Base-by-base conservation (phyloP, 805 yeast genomes). In the Jamesozyma gamospora region DNA sequence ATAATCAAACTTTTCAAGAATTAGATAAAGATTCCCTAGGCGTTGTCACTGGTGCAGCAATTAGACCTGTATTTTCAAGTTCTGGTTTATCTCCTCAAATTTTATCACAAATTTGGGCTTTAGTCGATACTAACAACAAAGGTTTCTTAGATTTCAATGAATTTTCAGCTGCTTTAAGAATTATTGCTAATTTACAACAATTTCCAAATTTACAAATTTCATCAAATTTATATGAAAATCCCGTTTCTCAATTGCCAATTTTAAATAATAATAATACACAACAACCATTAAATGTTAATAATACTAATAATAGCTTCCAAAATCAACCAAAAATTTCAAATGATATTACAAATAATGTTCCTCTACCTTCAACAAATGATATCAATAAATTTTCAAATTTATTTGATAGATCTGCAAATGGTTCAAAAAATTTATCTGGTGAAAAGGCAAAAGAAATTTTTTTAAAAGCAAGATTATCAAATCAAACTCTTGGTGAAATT, bases 61-160 rank as follows among this genome's bases (percentile, higher is more conserved):
- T 95, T 11, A 75, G 92, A 48, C 71, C 85, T 11, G 69, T 94
- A 6, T 77, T 92, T 47, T 95, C 87, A 51, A 82, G 82, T 43
- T 79, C 94, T 3, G 94, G 94, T 1, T 69, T 92, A 35, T 78
- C 92, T 5, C 80, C 94, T 3, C 68, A 78, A 14, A 65, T 74
- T 25, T 68, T 92, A 28, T 95, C 96, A 9, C 92, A 87, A 61
- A 79, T 92, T 46, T 92, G 98, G 98, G 88, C 83, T 59, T 58
- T 82, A 28, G 87, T 95, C n/a, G 99, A 92, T 63, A 72, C 75
- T n/a, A 79, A 77, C 43, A 86, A 86, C 64, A 71, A 77, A 46
- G 99, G 99, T 0, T 82, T 79, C 53, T 68, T 92, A 46, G 81
- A 80, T 50, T 84, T 79, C 55, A 69, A 72, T 41, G 90, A 88